Evolutionary conservation across 2,329 filamentous ascomycete species (phyloP).

Genomic region (Rutstroemia sp.): DNA sequence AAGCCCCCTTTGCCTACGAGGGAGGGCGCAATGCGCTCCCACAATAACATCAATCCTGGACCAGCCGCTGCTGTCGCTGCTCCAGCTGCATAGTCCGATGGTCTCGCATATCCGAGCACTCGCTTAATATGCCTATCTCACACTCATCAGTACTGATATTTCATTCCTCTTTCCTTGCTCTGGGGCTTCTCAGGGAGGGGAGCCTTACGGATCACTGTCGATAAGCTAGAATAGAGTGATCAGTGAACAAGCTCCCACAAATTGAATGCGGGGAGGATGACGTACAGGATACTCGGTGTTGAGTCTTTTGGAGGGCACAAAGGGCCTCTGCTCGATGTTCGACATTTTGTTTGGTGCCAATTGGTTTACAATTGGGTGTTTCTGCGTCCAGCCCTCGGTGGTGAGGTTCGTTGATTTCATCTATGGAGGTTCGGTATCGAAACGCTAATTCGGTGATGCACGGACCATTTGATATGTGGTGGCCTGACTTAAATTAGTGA

Average conservation of each 20-base stretch:
- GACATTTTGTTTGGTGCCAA: constrained; percentile 30
- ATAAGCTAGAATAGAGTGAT: constrained; percentile 66
- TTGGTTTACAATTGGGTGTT: constrained; percentile 17
- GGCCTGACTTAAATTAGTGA: constrained; percentile 7
- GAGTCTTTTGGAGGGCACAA: constrained; percentile 70
- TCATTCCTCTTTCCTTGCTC: neutral
- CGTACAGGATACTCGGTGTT: constrained; percentile 82
- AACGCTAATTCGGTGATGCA: constrained; percentile 5
- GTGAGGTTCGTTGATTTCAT: constrained; percentile 2
- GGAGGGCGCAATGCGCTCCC: constrained; percentile 81
- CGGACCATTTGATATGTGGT: neutral
- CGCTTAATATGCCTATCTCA: constrained; percentile 74
- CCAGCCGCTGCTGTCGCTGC: constrained; percentile 60
- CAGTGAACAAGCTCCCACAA: constrained; percentile 14
- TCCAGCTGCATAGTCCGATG: constrained; percentile 73
- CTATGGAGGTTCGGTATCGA: constrained; percentile 10
- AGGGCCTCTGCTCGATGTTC: constrained; percentile 34
- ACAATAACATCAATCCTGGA: constrained; percentile 65
- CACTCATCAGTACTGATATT: constrained; percentile 22
- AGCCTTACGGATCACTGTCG: constrained; percentile 90
- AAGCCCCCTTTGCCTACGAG: constrained; percentile 78
- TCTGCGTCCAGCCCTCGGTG: neutral
- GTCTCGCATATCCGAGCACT: constrained; percentile 79
- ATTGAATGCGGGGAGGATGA: constrained; percentile 20
- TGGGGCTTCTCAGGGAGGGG: constrained; percentile 2